Conservation (phyloP, 1,284 basidiomycete genomes). For the Cerrena zonata region DNA sequence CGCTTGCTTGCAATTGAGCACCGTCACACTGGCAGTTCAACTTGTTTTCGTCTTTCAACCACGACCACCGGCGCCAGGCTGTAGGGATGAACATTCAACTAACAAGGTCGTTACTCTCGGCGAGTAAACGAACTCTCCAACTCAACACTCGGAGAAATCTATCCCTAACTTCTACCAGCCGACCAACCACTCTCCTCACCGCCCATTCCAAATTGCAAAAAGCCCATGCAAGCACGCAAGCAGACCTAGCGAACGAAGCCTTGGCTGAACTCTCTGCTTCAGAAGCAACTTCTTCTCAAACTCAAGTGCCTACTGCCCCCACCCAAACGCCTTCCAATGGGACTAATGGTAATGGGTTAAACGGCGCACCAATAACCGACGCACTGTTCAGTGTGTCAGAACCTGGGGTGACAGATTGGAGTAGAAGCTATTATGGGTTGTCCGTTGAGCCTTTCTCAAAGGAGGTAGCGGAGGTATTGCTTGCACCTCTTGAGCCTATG, state of each 20-base stretch:
- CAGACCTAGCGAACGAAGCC: constrained; percentile 4
- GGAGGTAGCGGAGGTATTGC: constrained; percentile 69
- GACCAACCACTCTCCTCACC: neutral
- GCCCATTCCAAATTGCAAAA: neutral
- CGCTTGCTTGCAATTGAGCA: neutral
- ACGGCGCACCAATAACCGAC: neutral
- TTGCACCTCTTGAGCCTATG: constrained; percentile 67
- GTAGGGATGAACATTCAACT: neutral
- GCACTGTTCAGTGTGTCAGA: constrained; percentile 4
- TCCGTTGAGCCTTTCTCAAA: constrained; percentile 74
- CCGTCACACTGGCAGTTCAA: neutral
- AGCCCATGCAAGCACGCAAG: constrained; percentile 10
- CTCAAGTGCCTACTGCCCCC: neutral
- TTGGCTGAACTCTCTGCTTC: neutral
- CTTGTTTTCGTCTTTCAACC: neutral
- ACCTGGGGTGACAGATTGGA: constrained; percentile 62
- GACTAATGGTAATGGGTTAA: too few species aligned
- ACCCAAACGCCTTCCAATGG: constrained; percentile 1
- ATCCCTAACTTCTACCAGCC: neutral
- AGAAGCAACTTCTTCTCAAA: constrained; percentile 4
- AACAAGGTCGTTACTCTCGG: neutral
- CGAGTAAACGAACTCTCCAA: neutral
- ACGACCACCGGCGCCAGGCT: neutral
- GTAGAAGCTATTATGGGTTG: constrained; percentile 80
- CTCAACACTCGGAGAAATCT: neutral